Evolutionary conservation across 371 early-diverging fungal genomes (phyloP).

Genomic region (Haplosporangium sp.): DNA sequence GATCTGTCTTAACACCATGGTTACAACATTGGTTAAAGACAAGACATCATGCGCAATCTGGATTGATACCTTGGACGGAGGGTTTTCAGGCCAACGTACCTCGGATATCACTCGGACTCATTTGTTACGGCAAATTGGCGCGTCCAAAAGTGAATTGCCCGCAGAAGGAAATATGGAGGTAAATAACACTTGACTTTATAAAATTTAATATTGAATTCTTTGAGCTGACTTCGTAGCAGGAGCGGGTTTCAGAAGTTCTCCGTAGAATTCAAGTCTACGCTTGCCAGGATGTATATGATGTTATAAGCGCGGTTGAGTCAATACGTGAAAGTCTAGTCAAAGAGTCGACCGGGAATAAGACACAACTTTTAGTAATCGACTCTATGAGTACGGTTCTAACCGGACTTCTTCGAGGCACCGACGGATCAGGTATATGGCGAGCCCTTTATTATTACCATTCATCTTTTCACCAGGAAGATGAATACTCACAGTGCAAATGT

Average conservation of each 20-base stretch:
- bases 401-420: constrained; percentile 16
- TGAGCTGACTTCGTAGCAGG: constrained; percentile 4
- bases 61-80: constrained; percentile 40
- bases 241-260: constrained; percentile 8
- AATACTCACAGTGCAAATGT: neutral
- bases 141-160: neutral
- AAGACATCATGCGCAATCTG: constrained; percentile 25
- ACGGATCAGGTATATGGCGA: constrained; percentile 19
- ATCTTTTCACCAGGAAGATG: neutral
- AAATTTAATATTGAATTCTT: too few relatives aligned
- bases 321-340: neutral
- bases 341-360: neutral
- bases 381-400: constrained; percentile 24
- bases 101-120: constrained; percentile 10
- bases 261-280: constrained; percentile 34
- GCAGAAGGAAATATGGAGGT: neutral
- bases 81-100: constrained; percentile 32
- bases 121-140: neutral
- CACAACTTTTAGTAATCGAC: constrained; percentile 31
- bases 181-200: neutral
- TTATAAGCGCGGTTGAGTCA: constrained; percentile 15
- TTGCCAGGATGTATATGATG: constrained; percentile 36
- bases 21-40: constrained; percentile 20
- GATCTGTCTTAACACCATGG: constrained; percentile 31
- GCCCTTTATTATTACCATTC: neutral